Percentiles rank a stretch among this genome's conserved stretches.
Evolutionary conservation across 1,284 basidiomycete genomes (phyloP).

Genomic region (Cystobasidium sp.): DNA sequence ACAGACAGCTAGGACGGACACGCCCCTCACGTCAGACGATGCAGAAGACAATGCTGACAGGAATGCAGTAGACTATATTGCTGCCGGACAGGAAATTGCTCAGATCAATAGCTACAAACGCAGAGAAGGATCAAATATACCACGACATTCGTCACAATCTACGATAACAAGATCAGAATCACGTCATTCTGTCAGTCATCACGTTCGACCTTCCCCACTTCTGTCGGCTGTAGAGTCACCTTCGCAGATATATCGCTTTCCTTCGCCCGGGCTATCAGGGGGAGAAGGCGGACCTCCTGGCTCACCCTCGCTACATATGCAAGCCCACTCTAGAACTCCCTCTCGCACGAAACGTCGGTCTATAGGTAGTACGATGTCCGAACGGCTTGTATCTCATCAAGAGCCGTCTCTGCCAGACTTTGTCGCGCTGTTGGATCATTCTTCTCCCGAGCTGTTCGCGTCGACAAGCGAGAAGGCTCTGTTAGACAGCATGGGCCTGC

Average conservation of each 20-base stretch:
- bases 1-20: conserved; percentile 5
- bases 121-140: neutral
- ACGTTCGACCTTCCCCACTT: conserved; percentile 3
- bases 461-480: conserved; percentile 79
- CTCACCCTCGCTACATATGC: conserved; percentile 53
- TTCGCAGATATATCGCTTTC: conserved; percentile 37
- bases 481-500: conserved; percentile 70
- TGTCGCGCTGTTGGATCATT: conserved; percentile 67
- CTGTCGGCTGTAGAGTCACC: conserved; percentile 39
- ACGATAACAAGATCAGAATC: conserved; percentile 31
- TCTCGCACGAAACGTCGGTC: conserved; percentile 92
- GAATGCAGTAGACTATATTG: neutral
- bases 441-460: conserved; percentile 76
- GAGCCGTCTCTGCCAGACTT: conserved; percentile 62
- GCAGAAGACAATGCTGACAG: neutral
- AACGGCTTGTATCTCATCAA: conserved; percentile 56
- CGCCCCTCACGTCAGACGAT: conserved; percentile 39
- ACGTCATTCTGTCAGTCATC: conserved; percentile 19
- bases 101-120: neutral
- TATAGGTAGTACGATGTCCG: conserved; percentile 73
- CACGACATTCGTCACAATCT: conserved; percentile 26
- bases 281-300: conserved; percentile 20
- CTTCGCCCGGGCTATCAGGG: conserved; percentile 6
- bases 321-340: conserved; percentile 73
- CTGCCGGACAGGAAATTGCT: neutral